phyloP scores from a whole-genome alignment of 768 basidiomycete genomes.

The Tulasnella sp. region DNA sequence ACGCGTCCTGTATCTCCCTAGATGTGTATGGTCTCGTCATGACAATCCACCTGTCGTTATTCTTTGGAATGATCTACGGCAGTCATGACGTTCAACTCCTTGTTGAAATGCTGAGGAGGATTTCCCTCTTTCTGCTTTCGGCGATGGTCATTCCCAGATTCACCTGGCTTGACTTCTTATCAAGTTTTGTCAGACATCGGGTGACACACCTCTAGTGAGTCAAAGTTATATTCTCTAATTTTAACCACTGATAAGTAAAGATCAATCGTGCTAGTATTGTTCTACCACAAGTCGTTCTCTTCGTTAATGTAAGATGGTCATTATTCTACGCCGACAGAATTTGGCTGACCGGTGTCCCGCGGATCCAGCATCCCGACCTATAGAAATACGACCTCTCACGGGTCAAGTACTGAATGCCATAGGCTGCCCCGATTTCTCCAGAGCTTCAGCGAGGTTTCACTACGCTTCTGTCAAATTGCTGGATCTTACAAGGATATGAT shows the following conservation, averaged over 20 bases:
- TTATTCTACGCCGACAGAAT: not conserved
- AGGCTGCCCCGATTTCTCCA: conserved; percentile 48
- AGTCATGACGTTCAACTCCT: too few relatives aligned
- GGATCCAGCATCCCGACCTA: conserved; percentile 38
- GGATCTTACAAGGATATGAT: conserved; percentile 17
- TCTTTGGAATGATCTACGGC: conserved; percentile 18
- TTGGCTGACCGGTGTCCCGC: too few relatives aligned
- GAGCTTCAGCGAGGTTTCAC: conserved; percentile 42
- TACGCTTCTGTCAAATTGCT: conserved; percentile 38
- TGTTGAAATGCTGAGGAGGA: too few relatives aligned
- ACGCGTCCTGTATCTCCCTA: not conserved
- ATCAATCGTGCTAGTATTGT: conserved; percentile 33
- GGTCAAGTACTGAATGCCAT: conserved; percentile 40
- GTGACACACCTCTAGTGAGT: conserved; percentile 47
- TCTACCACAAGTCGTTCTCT: conserved; percentile 44
- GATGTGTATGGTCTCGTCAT: conserved; percentile 22
- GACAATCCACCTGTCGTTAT: conserved; percentile 21
- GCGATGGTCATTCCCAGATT: conserved; percentile 50
- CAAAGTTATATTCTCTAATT: too few relatives aligned
- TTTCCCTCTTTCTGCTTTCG: conserved; percentile 18
- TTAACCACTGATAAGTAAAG: too few relatives aligned
- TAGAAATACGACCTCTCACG: conserved; percentile 40
- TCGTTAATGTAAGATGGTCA: conserved; percentile 41
- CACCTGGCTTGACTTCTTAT: conserved; percentile 46
- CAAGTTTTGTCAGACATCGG: conserved; percentile 45